phyloP scores from a whole-genome alignment of 129 eudicot species.

The Flaveria ramosissima region DNA sequence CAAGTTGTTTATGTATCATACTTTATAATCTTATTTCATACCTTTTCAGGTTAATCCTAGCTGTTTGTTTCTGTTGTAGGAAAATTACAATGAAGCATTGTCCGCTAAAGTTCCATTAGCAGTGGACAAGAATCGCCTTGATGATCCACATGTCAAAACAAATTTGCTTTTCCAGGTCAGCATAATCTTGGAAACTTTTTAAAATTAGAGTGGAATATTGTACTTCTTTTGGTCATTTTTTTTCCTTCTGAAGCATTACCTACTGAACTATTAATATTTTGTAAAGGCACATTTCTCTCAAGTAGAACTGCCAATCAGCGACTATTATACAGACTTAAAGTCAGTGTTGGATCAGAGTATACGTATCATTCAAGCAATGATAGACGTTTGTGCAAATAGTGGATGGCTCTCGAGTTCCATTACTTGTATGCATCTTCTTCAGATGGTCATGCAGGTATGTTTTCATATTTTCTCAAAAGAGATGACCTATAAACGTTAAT shows the following conservation, averaged over 20 bases:
- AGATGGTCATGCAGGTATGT: constrained; percentile 98
- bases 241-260: background rate
- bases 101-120: constrained; percentile 65
- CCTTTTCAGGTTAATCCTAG: constrained; percentile 11
- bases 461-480: background rate
- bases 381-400: constrained; percentile 95
- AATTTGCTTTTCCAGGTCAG: constrained; percentile 96
- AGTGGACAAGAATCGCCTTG: constrained; percentile 81
- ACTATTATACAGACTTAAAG: constrained; percentile 86
- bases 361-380: constrained; percentile 95
- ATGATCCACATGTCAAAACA: constrained; percentile 96
- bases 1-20: background rate
- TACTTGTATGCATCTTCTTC: constrained; percentile 93
- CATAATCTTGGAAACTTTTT: constrained; percentile 8
- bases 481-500: background rate
- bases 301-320: constrained; percentile 84
- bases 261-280: constrained; percentile 17
- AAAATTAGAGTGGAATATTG: background rate
- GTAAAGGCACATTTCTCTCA: constrained; percentile 91
- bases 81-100: constrained; percentile 79
- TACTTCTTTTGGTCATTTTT: background rate
- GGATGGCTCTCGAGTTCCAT: constrained; percentile 96
- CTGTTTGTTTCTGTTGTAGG: constrained; percentile 45
- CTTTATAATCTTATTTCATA: background rate
- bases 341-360: constrained; percentile 98